A percentile compares a stretch with the other conserved stretches of the same genome.
phyloP scores from a whole-genome alignment of 768 basidiomycete species.

The Collybia sordida region DNA sequence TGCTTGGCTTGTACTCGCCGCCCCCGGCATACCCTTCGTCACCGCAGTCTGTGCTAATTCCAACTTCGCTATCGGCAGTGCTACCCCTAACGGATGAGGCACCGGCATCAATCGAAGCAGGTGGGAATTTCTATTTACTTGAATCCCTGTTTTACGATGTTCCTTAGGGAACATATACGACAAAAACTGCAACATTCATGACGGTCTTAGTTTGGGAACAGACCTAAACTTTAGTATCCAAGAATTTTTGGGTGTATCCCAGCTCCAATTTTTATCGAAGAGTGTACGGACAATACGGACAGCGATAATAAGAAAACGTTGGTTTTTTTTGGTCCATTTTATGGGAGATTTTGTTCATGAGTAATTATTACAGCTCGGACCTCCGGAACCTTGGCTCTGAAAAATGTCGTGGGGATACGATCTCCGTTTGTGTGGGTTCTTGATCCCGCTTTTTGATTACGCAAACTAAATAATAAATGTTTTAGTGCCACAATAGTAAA shows the following conservation, averaged over 20 bases:
- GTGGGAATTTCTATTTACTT: background rate
- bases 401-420: constrained; percentile 20
- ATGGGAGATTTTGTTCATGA: background rate
- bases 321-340: background rate
- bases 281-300: constrained; percentile 25
- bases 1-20: too few relatives aligned
- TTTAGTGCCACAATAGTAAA: too few relatives aligned
- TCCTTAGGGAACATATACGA: constrained; percentile 27
- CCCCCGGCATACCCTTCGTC: too few relatives aligned
- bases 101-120: constrained; percentile 19
- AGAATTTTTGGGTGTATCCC: constrained; percentile 28
- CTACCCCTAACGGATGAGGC: constrained; percentile 7
- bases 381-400: constrained; percentile 24
- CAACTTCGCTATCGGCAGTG: constrained; percentile 27
- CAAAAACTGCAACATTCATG: constrained; percentile 24
- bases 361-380: constrained; percentile 20
- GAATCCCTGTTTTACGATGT: background rate
- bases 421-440: constrained; percentile 28
- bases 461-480: too few relatives aligned
- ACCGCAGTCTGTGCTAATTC: constrained; percentile 8
- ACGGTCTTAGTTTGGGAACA: constrained; percentile 26
- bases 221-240: constrained; percentile 25
- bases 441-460: too few relatives aligned
- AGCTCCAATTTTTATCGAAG: constrained; percentile 24
- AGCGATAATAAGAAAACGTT: constrained; percentile 20